These are phyloP conservation scores for Choanephora cucurbitarum DNA, from an alignment of 371 early-diverging fungal genomes.

Conservation along the genomic window DNA sequence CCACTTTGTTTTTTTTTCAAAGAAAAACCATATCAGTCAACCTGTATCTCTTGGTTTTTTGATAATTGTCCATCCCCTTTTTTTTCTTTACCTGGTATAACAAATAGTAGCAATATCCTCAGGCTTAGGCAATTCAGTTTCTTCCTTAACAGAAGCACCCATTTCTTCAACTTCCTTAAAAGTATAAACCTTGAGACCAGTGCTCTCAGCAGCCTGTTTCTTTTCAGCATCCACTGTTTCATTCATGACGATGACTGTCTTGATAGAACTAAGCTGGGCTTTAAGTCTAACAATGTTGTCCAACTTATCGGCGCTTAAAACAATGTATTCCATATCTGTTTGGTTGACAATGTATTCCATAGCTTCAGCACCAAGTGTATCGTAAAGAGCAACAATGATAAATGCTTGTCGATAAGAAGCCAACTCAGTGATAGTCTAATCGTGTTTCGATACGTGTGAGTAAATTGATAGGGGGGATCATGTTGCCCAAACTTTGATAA, in stretches of 20 bases:
- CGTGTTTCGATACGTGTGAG: too few relatives aligned
- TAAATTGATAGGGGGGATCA: background rate
- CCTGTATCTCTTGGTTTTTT: too few relatives aligned
- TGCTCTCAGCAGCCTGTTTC: constrained; percentile 30
- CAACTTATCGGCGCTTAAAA: constrained; percentile 84
- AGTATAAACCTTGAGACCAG: constrained; percentile 47
- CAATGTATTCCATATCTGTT: constrained; percentile 68
- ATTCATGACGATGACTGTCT: constrained; percentile 80
- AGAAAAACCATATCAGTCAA: background rate
- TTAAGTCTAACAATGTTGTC: constrained; percentile 65
- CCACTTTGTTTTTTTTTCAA: too few relatives aligned
- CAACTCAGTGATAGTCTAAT: constrained; percentile 74
- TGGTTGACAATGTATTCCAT: constrained; percentile 80
- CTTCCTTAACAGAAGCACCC: constrained; percentile 54
- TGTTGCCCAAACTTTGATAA: too few relatives aligned
- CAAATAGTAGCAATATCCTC: constrained; percentile 92
- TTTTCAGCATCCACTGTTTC: constrained; percentile 40
- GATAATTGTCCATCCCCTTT: too few relatives aligned
- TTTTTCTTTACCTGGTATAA: constrained; percentile 98
- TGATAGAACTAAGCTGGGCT: constrained; percentile 58
- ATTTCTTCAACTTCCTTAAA: constrained; percentile 66
- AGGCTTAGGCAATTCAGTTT: constrained; percentile 56
- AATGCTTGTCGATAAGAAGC: constrained; percentile 66
- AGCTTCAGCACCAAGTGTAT: constrained; percentile 80
- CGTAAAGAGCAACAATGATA: constrained; percentile 85